These are phyloP conservation scores for Magnaporthiopsis rhizophila DNA, from an alignment of 2,329 filamentous ascomycete genomes.

Conservation along the genomic window DNA sequence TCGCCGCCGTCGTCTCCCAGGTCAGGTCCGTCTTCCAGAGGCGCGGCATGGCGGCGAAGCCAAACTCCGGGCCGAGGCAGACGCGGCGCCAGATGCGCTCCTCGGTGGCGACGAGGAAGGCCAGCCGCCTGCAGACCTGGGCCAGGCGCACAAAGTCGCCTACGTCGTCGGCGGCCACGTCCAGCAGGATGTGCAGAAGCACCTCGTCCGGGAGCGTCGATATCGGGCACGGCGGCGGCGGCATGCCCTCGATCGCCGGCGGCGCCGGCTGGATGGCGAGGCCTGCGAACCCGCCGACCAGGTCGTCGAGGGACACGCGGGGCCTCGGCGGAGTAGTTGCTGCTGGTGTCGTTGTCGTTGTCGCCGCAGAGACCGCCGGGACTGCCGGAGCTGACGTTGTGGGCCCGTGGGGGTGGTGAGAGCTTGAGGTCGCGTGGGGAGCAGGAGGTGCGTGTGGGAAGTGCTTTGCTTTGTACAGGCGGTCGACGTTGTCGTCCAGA, in stretches of 20 bases:
- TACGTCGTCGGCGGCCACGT: conserved; percentile 67
- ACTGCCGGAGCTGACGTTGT: conserved; percentile 28
- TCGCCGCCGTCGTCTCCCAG: conserved; percentile 32
- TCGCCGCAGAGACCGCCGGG: conserved; percentile 18
- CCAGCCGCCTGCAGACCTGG: conserved; percentile 78
- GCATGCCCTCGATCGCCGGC: conserved; percentile 63
- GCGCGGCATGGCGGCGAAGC: conserved; percentile 79
- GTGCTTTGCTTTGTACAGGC: conserved; percentile 83
- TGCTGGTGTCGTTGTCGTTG: background rate
- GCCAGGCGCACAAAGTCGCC: conserved; percentile 68
- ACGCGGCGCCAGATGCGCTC: conserved; percentile 79
- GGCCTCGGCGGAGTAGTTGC: background rate
- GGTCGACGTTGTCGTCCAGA: conserved; percentile 80
- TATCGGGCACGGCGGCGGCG: conserved; percentile 72
- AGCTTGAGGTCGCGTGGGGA: conserved; percentile 10
- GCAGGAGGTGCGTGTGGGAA: conserved; percentile 49
- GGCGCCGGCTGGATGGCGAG: conserved; percentile 60
- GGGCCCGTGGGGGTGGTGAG: background rate
- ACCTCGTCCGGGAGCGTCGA: conserved; percentile 75
- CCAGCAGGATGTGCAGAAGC: conserved; percentile 66
- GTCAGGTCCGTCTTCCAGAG: conserved; percentile 56
- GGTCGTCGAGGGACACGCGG: conserved; percentile 39
- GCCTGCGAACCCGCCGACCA: conserved; percentile 67
- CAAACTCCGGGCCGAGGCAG: conserved; percentile 62
- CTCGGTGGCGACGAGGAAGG: conserved; percentile 77